Conservation (phyloP, 2,329 filamentous ascomycete genomes). For the Gliomastix tumulicola region DNA sequence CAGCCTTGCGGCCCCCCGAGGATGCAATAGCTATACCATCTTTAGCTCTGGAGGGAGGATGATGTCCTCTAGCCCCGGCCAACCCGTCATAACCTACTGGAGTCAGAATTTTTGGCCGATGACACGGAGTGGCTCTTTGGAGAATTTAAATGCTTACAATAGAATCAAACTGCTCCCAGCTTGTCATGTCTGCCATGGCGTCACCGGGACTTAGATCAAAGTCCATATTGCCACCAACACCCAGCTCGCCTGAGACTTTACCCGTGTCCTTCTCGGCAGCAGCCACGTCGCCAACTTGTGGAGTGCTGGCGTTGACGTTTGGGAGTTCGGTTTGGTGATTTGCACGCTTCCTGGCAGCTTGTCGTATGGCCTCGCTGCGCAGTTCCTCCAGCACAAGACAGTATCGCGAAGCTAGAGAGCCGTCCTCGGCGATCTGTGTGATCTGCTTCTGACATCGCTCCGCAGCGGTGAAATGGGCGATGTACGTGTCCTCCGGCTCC, state of each 20-base stretch:
- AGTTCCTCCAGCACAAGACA: constrained; percentile 30
- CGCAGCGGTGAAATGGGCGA: constrained; percentile 24
- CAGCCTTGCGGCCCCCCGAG: too few relatives aligned
- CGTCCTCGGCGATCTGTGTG: constrained; percentile 22
- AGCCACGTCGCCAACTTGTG: not conserved
- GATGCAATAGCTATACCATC: too few relatives aligned
- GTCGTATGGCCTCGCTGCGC: constrained; percentile 13
- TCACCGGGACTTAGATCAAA: constrained; percentile 4
- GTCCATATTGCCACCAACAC: not conserved
- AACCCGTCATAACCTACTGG: too few relatives aligned
- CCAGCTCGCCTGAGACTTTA: not conserved
- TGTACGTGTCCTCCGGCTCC: constrained; percentile 15
- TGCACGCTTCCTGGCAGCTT: not conserved
- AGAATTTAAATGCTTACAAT: too few relatives aligned
- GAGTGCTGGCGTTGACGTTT: constrained; percentile 4
- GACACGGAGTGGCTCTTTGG: too few relatives aligned
- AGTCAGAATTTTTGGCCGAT: too few relatives aligned
- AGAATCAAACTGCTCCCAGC: constrained; percentile 16
- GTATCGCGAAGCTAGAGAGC: constrained; percentile 32
- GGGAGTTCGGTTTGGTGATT: too few relatives aligned
- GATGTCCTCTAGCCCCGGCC: too few relatives aligned
- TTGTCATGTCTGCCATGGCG: constrained; percentile 7
- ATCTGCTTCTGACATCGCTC: constrained; percentile 31
- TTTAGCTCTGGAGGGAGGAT: too few relatives aligned
- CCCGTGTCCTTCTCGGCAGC: not conserved